Evolutionary conservation across 352 stramenopile genomes (phyloP).

Genomic region (Phytophthora melonis): DNA sequence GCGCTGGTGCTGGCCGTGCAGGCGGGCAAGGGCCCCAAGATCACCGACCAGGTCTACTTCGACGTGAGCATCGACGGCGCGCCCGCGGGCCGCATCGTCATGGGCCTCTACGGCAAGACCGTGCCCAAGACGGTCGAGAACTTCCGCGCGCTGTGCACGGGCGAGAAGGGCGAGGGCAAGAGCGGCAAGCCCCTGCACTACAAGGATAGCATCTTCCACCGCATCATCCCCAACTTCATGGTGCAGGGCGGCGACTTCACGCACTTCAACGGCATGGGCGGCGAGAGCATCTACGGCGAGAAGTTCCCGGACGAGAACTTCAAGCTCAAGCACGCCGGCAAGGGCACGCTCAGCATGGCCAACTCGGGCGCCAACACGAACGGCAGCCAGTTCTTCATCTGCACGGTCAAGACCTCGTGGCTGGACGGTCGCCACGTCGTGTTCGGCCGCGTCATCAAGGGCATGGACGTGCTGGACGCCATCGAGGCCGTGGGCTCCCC

Average conservation of each 20-base stretch:
- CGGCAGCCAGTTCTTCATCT: conserved; percentile 99
- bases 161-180: conserved; percentile 95
- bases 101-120: conserved; percentile 86
- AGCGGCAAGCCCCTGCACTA: conserved; percentile 97
- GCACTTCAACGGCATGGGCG: conserved; percentile 91
- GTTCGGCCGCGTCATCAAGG: conserved; percentile 96
- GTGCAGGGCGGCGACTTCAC: conserved; percentile 90
- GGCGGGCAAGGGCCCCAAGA: conserved; percentile 65
- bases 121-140: conserved; percentile 96
- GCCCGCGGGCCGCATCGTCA: conserved; percentile 83
- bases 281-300: conserved; percentile 94
- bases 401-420: conserved; percentile 92
- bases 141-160: conserved; percentile 98
- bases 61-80: conserved; percentile 95
- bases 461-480: conserved; percentile 96
- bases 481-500: conserved; percentile 96
- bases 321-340: conserved; percentile 86
- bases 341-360: conserved; percentile 84
- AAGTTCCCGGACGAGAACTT: conserved; percentile 99
- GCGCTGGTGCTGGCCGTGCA: conserved; percentile 45
- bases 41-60: conserved; percentile 96
- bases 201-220: conserved; percentile 97
- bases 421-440: conserved; percentile 89
- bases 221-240: conserved; percentile 97
- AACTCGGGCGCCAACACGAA: conserved; percentile 93